Evolutionary conservation across 306 rosid species (phyloP).

Genomic region (Astragalus membranaceus): DNA sequence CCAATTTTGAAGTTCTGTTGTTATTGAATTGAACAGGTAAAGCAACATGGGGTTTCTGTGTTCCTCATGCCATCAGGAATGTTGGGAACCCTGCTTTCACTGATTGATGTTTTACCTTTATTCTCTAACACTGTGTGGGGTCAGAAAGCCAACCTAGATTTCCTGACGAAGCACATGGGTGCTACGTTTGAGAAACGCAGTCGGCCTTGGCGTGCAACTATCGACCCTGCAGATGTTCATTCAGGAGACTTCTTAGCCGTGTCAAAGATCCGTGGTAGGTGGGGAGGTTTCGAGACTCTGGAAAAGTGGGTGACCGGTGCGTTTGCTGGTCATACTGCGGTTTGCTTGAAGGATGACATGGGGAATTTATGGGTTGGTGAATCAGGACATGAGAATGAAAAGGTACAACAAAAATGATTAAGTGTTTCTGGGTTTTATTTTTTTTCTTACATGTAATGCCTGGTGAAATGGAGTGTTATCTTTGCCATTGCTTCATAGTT

Average conservation of each 20-base stretch:
- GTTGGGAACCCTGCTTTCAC: slow-evolving; percentile 81
- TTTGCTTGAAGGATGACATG: slow-evolving; percentile 86
- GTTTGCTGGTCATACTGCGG: slow-evolving; percentile 91
- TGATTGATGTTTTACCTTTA: slow-evolving; percentile 70
- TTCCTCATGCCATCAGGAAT: slow-evolving; percentile 98
- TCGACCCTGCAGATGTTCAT: slow-evolving; percentile 74
- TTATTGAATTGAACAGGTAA: slow-evolving; percentile 56
- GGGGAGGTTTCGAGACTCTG: slow-evolving; percentile 96
- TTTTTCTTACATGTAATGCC: neutral
- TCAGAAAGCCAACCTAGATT: slow-evolving; percentile 67
- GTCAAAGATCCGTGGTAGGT: slow-evolving; percentile 90
- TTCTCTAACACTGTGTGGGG: slow-evolving; percentile 87
- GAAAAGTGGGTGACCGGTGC: slow-evolving; percentile 98
- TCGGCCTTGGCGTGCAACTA: slow-evolving; percentile 54
- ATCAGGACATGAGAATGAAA: slow-evolving; percentile 91
- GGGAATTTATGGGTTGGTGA: slow-evolving; percentile 95
- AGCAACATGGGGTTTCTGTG: slow-evolving; percentile 83
- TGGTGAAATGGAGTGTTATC: neutral
- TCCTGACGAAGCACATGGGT: slow-evolving; percentile 82
- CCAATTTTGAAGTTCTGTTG: neutral
- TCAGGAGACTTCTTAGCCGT: slow-evolving; percentile 87
- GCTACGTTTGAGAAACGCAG: slow-evolving; percentile 71
- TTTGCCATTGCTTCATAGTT: neutral
- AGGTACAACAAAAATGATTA: slow-evolving; percentile 42
- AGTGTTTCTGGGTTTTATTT: neutral